Evolutionary conservation across 164 flowering plant species (phyloP), one percentile per base, ranked within the genome.

Genomic region (Tetracentron sinense): DNA sequence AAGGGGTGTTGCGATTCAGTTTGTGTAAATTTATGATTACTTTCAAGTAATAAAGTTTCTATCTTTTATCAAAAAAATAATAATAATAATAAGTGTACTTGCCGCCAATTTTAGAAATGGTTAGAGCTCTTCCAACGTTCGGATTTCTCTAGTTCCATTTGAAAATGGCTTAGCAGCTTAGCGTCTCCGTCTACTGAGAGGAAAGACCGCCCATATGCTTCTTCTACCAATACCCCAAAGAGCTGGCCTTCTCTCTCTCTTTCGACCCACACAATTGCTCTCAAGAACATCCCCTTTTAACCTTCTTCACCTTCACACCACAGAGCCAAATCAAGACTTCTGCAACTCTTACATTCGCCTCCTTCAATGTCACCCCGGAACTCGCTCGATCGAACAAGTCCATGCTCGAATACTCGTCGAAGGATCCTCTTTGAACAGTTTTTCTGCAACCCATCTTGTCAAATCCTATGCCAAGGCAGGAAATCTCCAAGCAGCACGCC

Each of bases 381-480:
- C 31, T 26, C 60, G 29, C 6, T n/a, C 60, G 0, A 62, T 69
- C 21, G 28, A 61, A 10, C 77, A 74, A 62, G 21, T 65, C 14
- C 77, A 74, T 28, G 73, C 70, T 38, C 73, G 64, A 61, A 62
- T 69, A 25, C 22, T 69, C 64, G 26, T 49, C 21, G 33, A 56
- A 46, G 77, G 73, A 4, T 58, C 54, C 4, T 69, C 61, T 22
- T 2, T 2, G 21, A 16, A 31, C 64, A 58, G 73, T 58, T 74
- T 65, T 64, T 49, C 31, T 6, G 73, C 73, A 0, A 74, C 77
- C 67, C 77, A 74, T 66, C 73, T 74, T 50, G 73, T 74, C 60
- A 74, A 74, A 69, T 69, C 77, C 51, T 74, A 74, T 21, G 73
- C 73, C 15, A 74, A 74, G 52, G 67, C 68, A 0, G 68, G 70